These are phyloP conservation scores for Malassezia yamatoensis DNA, from an alignment of 1,284 basidiomycete species.

Conservation along the genomic window DNA sequence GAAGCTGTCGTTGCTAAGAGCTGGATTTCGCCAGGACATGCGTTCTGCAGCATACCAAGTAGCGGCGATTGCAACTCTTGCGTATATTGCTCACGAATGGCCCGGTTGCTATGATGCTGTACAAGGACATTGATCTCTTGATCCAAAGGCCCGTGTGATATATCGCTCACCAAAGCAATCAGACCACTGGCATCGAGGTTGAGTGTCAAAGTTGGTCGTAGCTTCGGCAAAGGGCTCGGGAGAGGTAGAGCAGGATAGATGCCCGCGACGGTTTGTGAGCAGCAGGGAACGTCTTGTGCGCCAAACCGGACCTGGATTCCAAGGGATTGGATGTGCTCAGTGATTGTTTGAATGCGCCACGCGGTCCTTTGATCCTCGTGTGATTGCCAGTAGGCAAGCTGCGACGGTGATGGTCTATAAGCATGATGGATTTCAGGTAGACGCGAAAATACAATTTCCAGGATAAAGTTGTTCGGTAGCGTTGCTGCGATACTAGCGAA, in stretches of 20 bases:
- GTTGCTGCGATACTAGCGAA: background rate
- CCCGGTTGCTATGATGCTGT: conserved; percentile 7
- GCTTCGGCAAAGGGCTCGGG: conserved; percentile 15
- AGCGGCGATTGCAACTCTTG: conserved; percentile 2
- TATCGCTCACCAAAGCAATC: conserved; percentile 33
- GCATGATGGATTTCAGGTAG: background rate
- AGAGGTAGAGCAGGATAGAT: conserved; percentile 16
- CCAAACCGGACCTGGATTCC: conserved; percentile 21
- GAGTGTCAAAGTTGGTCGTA: conserved; percentile 20
- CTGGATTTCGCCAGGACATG: background rate
- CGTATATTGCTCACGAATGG: background rate
- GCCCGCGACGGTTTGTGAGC: background rate
- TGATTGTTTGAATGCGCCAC: conserved; percentile 22
- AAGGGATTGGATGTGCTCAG: conserved; percentile 6
- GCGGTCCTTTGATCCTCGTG: conserved; percentile 23
- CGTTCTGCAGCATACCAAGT: background rate
- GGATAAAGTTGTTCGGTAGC: background rate
- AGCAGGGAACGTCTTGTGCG: background rate
- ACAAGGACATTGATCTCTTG: background rate
- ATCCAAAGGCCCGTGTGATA: conserved; percentile 20
- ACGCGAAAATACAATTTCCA: conserved; percentile 3
- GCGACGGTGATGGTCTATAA: background rate
- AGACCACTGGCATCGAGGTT: conserved; percentile 39
- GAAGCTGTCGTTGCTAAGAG: conserved; percentile 9
- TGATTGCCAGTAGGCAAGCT: conserved; percentile 1